These are phyloP conservation scores for Neonectria punicea DNA, from an alignment of 2,329 filamentous ascomycete species.

Conservation along the genomic window DNA sequence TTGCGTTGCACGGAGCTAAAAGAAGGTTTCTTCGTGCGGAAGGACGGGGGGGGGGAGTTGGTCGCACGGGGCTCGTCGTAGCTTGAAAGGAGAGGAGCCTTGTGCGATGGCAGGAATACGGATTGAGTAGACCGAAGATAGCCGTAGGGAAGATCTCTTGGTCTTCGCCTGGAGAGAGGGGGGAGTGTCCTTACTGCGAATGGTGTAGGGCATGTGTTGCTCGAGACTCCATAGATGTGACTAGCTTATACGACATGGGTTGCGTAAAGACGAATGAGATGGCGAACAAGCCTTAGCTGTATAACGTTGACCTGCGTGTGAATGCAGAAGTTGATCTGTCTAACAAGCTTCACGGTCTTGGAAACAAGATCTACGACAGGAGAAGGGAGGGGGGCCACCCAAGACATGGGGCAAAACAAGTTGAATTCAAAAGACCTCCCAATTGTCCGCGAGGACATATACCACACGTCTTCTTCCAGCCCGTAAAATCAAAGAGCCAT, in stretches of 20 bases:
- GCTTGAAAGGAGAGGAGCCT: neutral
- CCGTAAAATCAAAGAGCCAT: constrained; percentile 5
- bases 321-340: too few relatives aligned
- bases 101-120: neutral
- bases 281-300: neutral
- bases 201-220: constrained; percentile 11
- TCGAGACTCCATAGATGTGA: neutral
- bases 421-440: constrained; percentile 3
- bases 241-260: neutral
- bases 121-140: neutral
- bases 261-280: neutral
- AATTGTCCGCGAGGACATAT: constrained; percentile 11
- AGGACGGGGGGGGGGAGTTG: neutral
- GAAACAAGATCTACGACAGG: neutral
- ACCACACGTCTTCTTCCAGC: neutral
- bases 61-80: neutral
- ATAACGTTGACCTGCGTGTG: neutral
- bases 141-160: neutral
- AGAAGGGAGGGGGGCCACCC: neutral
- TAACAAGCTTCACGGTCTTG: neutral
- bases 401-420: neutral
- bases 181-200: neutral
- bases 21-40: neutral
- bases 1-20: neutral
- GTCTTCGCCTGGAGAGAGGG: neutral